Conservation (phyloP, 1,139 yeast species). For the Debaryomyces robertsiae region DNA sequence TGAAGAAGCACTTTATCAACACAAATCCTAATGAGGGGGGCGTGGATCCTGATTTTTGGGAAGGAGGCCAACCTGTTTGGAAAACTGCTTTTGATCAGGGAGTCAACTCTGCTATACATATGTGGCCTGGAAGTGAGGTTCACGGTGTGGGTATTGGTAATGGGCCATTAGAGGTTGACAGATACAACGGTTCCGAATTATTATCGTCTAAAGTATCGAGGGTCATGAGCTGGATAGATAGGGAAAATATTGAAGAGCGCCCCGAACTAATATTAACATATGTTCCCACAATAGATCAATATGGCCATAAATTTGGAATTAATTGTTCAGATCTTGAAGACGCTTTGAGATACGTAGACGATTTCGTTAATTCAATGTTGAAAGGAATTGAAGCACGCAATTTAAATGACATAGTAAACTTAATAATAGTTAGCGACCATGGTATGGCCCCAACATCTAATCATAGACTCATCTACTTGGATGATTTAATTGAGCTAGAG, state of each 20-base stretch:
- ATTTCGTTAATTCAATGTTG: slow-evolving; percentile 53
- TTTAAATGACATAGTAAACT: slow-evolving; percentile 64
- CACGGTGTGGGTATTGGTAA: slow-evolving; percentile 44
- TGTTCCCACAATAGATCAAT: slow-evolving; percentile 77
- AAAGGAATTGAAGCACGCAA: slow-evolving; percentile 55
- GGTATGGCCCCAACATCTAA: slow-evolving; percentile 91
- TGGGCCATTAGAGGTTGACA: slow-evolving; percentile 59
- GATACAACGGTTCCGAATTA: slow-evolving; percentile 64
- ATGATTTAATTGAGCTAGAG: slow-evolving; percentile 60
- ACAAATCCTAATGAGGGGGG: slow-evolving; percentile 61
- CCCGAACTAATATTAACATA: slow-evolving; percentile 83
- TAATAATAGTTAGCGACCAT: slow-evolving; percentile 83
- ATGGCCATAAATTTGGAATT: slow-evolving; percentile 75
- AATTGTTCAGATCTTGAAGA: slow-evolving; percentile 56
- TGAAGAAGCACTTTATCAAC: slow-evolving; percentile 61
- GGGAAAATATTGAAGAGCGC: slow-evolving; percentile 45
- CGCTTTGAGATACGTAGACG: slow-evolving; percentile 67
- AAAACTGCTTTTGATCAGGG: slow-evolving; percentile 68
- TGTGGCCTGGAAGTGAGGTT: slow-evolving; percentile 96
- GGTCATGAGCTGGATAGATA: slow-evolving; percentile 69
- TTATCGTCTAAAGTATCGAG: slow-evolving; percentile 58
- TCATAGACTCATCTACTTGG: slow-evolving; percentile 63
- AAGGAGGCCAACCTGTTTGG: slow-evolving; percentile 90
- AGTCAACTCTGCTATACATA: slow-evolving; percentile 76
- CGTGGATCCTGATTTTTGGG: slow-evolving; percentile 69